phyloP scores from a whole-genome alignment of 2,329 filamentous ascomycete genomes.

The Aspergillus neotritici region DNA sequence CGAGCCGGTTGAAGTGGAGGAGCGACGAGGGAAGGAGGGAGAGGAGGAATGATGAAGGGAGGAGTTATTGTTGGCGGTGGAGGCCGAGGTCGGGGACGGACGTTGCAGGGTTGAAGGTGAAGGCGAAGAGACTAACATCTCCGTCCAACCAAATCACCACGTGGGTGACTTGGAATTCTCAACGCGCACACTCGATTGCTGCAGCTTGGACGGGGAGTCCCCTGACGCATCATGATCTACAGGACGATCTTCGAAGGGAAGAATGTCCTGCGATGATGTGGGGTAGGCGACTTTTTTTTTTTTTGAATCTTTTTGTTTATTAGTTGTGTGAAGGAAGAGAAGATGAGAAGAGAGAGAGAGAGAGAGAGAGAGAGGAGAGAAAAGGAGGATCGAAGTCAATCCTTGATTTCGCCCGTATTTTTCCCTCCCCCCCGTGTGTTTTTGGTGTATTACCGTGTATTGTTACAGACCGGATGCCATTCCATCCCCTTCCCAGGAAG shows the following conservation, averaged over 20 bases:
- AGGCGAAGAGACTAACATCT: constrained; percentile 40
- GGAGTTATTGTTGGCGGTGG: constrained; percentile 10
- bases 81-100: constrained; percentile 23
- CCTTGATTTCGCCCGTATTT: too few species aligned
- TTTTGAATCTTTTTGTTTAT: too few species aligned
- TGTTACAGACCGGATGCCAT: too few species aligned
- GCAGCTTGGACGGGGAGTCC: constrained; percentile 15
- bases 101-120: constrained; percentile 37
- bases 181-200: constrained; percentile 25
- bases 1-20: constrained; percentile 1
- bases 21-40: constrained; percentile 9
- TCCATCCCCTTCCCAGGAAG: too few species aligned
- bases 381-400: background rate
- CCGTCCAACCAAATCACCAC: constrained; percentile 30
- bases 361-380: constrained; percentile 1
- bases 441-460: too few species aligned
- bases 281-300: background rate
- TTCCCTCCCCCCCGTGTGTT: too few species aligned
- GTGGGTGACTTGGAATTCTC: constrained; percentile 21
- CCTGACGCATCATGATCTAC: constrained; percentile 26
- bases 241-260: constrained; percentile 10
- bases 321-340: background rate
- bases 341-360: background rate
- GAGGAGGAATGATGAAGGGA: constrained; percentile 14
- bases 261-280: constrained; percentile 5